phyloP scores from a whole-genome alignment of 768 basidiomycete species.

The Pluteus cervinus region DNA sequence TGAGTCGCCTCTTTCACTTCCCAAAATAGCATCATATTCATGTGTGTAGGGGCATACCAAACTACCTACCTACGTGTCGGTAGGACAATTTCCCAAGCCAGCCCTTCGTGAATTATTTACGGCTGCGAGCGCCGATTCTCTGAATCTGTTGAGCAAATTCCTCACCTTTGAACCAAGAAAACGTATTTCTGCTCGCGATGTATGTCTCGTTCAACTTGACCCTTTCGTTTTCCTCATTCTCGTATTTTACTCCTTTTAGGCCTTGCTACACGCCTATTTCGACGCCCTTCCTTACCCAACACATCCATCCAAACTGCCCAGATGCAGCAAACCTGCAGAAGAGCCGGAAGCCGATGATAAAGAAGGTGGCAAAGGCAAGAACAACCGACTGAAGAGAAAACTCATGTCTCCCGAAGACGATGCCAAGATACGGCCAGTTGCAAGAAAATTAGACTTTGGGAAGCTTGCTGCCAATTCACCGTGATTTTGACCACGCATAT shows the following conservation, averaged over 20 bases:
- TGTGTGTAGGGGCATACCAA: constrained; percentile 90
- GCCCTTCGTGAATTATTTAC: constrained; percentile 85
- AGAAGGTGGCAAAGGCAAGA: constrained; percentile 42
- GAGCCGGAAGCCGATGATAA: constrained; percentile 76
- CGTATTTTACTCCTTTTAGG: constrained; percentile 35
- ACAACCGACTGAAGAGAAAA: constrained; percentile 67
- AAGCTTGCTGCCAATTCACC: too few species aligned
- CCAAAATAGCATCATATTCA: not conserved
- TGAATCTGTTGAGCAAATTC: constrained; percentile 77
- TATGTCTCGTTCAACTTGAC: constrained; percentile 36
- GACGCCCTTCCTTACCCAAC: constrained; percentile 80
- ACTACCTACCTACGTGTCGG: constrained; percentile 83
- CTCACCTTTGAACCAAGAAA: constrained; percentile 81
- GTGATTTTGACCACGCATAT: too few species aligned
- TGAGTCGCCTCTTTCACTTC: constrained; percentile 28
- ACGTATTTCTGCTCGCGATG: constrained; percentile 76
- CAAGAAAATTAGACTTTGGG: constrained; percentile 66
- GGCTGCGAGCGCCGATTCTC: constrained; percentile 79
- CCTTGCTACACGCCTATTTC: constrained; percentile 86
- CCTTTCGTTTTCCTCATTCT: constrained; percentile 1
- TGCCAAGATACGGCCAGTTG: constrained; percentile 48
- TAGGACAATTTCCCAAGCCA: constrained; percentile 81
- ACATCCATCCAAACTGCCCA: constrained; percentile 84
- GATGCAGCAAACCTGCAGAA: constrained; percentile 61
- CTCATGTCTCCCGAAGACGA: constrained; percentile 52